These are phyloP conservation scores for Pleoardoris graminearum DNA, from an alignment of 2,329 filamentous ascomycete genomes.

Conservation along the genomic window DNA sequence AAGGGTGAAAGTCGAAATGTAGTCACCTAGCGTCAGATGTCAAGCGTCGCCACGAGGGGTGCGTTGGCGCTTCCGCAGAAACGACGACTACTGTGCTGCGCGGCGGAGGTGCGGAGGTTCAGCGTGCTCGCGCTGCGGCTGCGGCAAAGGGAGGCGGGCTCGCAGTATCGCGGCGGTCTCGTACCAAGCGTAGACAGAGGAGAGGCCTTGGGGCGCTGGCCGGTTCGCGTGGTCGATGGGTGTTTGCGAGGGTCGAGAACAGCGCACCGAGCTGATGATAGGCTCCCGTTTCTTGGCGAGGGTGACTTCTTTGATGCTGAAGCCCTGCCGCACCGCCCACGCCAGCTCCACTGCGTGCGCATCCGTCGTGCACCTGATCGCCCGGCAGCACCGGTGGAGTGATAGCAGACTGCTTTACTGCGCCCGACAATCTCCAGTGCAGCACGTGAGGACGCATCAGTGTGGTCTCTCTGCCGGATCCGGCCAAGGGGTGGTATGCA, in stretches of 20 bases:
- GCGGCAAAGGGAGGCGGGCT: conserved; percentile 25
- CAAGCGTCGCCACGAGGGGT: conserved; percentile 44
- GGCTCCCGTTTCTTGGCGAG: conserved; percentile 8
- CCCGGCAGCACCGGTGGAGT: too few relatives aligned
- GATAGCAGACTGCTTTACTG: too few relatives aligned
- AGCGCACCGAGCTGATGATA: conserved; percentile 10
- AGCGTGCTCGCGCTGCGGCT: conserved; percentile 13
- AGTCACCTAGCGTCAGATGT: conserved; percentile 47
- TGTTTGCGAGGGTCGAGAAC: conserved; percentile 17
- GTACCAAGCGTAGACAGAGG: conserved; percentile 29
- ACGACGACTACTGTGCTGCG: conserved; percentile 38
- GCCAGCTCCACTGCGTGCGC: background rate
- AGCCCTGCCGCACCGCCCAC: background rate
- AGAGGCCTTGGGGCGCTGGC: conserved; percentile 36
- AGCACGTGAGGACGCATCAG: background rate
- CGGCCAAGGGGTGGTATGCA: background rate
- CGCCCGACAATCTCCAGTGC: background rate
- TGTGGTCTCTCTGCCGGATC: background rate
- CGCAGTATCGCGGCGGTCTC: conserved; percentile 25
- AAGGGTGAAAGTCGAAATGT: conserved; percentile 30
- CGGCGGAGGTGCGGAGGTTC: conserved; percentile 38
- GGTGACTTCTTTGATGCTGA: conserved; percentile 12
- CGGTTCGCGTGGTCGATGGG: conserved; percentile 34
- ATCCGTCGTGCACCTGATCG: too few relatives aligned
- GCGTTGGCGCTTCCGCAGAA: conserved; percentile 48